Conservation (phyloP, 1,139 yeast genomes). For the Hemisphaericaspora xylofermentans region DNA sequence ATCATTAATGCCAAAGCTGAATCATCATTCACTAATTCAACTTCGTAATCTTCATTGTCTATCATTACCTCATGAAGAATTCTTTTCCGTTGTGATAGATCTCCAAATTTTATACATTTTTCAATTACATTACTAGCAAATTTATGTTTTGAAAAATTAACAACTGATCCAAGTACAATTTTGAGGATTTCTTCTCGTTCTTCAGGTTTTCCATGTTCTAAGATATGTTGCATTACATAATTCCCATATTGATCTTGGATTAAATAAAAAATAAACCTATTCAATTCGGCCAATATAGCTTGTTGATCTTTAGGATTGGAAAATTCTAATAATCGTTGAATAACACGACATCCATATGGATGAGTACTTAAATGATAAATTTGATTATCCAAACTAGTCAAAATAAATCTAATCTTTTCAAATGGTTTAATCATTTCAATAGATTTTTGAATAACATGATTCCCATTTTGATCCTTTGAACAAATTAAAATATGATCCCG, state of each 20-base stretch:
- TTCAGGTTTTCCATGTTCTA: conserved; percentile 68
- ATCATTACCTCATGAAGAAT: conserved; percentile 64
- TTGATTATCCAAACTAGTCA: conserved; percentile 72
- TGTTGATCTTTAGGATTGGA: conserved; percentile 63
- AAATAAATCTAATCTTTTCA: conserved; percentile 64
- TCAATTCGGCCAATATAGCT: conserved; percentile 67
- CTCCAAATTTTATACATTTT: conserved; percentile 80
- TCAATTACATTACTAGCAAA: conserved; percentile 98
- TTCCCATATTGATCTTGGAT: conserved; percentile 97
- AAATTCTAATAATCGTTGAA: conserved; percentile 85
- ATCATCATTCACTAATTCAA: conserved; percentile 48
- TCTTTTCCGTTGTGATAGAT: conserved; percentile 55
- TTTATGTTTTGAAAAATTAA: conserved; percentile 86
- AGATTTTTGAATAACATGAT: conserved; percentile 95
- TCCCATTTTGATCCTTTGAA: conserved; percentile 96
- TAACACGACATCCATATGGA: conserved; percentile 96
- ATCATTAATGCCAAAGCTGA: conserved; percentile 81
- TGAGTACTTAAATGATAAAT: conserved; percentile 89
- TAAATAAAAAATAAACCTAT: conserved; percentile 68
- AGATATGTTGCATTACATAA: conserved; percentile 92
- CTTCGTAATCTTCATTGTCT: conserved; percentile 42
- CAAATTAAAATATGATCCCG: conserved; percentile 69
- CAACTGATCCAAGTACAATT: conserved; percentile 57
- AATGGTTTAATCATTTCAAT: conserved; percentile 79
- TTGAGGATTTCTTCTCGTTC: conserved; percentile 43